Conservation (phyloP, 2,329 filamentous ascomycete species). For the Aspergillus sp. region DNA sequence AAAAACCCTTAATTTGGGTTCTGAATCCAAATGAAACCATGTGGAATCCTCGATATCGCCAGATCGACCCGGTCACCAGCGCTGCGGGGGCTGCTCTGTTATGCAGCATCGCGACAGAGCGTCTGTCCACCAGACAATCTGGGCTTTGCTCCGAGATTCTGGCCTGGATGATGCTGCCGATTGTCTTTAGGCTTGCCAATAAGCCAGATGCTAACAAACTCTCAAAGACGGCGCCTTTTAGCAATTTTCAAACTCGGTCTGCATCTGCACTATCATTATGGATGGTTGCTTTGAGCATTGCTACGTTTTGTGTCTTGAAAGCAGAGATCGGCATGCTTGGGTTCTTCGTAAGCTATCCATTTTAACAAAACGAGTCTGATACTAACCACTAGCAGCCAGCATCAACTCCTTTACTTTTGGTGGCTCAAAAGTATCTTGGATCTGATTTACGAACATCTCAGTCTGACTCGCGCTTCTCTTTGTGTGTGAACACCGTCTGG, state of each 20-base stretch:
- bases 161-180: constrained; percentile 3
- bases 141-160: constrained; percentile 5
- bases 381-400: constrained; percentile 19
- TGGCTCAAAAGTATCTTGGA: constrained; percentile 16
- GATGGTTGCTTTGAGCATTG: constrained; percentile 3
- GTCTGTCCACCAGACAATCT: neutral
- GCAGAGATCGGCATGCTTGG: constrained; percentile 1
- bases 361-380: neutral
- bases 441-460: neutral
- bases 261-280: constrained; percentile 3
- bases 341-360: constrained; percentile 1
- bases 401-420: constrained; percentile 27
- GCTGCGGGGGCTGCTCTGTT: constrained; percentile 3
- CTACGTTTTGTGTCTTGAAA: neutral
- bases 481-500: constrained; percentile 14
- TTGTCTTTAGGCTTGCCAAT: neutral
- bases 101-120: constrained; percentile 1
- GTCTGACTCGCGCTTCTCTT: constrained; percentile 4
- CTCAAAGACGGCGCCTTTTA: neutral
- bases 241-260: neutral
- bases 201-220: neutral
- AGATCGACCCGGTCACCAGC: neutral
- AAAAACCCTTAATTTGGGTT: too few relatives aligned
- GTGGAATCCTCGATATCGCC: too few relatives aligned
- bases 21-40: too few relatives aligned